Percentiles rank a stretch among this genome's conserved stretches.
Evolutionary conservation across 2,329 filamentous ascomycete genomes (phyloP).

Genomic region (Incumbomyces lentus): DNA sequence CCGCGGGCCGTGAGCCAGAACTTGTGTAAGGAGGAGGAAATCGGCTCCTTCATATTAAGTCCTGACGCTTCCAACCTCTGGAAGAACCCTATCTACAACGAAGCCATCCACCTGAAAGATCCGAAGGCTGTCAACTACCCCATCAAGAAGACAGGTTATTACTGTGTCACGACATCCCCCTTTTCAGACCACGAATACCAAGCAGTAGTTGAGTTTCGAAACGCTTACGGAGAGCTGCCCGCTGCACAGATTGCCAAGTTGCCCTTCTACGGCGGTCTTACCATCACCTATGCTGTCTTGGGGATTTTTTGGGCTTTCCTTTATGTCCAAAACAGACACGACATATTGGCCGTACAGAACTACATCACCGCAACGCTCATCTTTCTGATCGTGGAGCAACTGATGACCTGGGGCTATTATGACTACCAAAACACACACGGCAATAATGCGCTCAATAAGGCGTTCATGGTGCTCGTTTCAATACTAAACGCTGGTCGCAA

Average conservation of each 20-base stretch:
- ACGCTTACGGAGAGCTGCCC: slow-evolving; percentile 90
- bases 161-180: slow-evolving; percentile 73
- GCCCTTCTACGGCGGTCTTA: slow-evolving; percentile 90
- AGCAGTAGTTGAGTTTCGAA: slow-evolving; percentile 81
- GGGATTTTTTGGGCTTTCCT: slow-evolving; percentile 85
- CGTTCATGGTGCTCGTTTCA: slow-evolving; percentile 81
- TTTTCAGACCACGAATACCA: slow-evolving; percentile 61
- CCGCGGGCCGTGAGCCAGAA: slow-evolving; percentile 56
- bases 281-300: slow-evolving; percentile 84
- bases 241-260: slow-evolving; percentile 94
- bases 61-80: slow-evolving; percentile 64
- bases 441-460: slow-evolving; percentile 70
- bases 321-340: slow-evolving; percentile 85
- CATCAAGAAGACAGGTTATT: slow-evolving; percentile 87
- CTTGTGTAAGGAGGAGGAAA: slow-evolving; percentile 64
- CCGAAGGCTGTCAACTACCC: slow-evolving; percentile 64
- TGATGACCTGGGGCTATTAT: slow-evolving; percentile 98
- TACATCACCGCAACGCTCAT: slow-evolving; percentile 96
- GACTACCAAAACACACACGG: slow-evolving; percentile 91
- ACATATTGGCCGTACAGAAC: slow-evolving; percentile 96
- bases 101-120: slow-evolving; percentile 72
- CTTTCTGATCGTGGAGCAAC: slow-evolving; percentile 89
- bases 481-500: slow-evolving; percentile 88
- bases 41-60: slow-evolving; percentile 74
- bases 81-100: slow-evolving; percentile 61